Evolutionary conservation across 2,329 filamentous ascomycete species (phyloP).

Genomic region (Diplocarpon rosae): DNA sequence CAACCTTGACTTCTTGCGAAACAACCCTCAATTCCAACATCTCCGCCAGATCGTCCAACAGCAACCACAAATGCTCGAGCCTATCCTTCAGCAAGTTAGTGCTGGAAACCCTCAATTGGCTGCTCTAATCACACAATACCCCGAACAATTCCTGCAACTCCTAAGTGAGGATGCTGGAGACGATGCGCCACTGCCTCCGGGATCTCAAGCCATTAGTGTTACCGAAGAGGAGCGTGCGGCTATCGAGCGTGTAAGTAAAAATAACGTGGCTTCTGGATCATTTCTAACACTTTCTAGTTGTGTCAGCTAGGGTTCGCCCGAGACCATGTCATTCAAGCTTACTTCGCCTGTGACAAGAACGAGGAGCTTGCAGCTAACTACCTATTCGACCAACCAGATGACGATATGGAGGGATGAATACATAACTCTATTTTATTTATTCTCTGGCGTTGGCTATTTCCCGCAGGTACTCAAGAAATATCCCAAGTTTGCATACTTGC

Average conservation of each 20-base stretch:
- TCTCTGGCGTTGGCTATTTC: constrained; percentile 6
- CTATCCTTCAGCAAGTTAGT: constrained; percentile 90
- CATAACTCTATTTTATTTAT: constrained; percentile 7
- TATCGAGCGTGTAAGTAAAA: constrained; percentile 73
- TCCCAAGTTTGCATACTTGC: constrained; percentile 1
- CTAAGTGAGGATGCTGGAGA: constrained; percentile 81
- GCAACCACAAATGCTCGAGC: constrained; percentile 96
- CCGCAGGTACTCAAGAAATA: neutral
- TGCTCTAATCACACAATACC: constrained; percentile 81
- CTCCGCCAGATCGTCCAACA: constrained; percentile 94
- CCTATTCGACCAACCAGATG: constrained; percentile 91
- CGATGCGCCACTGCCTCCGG: constrained; percentile 75
- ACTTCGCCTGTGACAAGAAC: constrained; percentile 99
- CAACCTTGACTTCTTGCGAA: constrained; percentile 85
- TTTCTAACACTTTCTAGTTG: constrained; percentile 43
- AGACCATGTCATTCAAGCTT: constrained; percentile 91
- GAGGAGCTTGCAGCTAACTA: constrained; percentile 98
- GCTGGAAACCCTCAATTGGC: constrained; percentile 92
- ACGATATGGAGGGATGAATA: constrained; percentile 34
- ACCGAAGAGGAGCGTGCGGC: constrained; percentile 95
- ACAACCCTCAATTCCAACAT: constrained; percentile 97
- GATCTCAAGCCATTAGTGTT: constrained; percentile 79
- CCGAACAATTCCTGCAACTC: constrained; percentile 84
- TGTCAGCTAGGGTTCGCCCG: constrained; percentile 88
- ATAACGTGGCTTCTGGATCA: neutral